Conservation (phyloP, 169 alveolate species). For the Eimeria acervulina region DNA sequence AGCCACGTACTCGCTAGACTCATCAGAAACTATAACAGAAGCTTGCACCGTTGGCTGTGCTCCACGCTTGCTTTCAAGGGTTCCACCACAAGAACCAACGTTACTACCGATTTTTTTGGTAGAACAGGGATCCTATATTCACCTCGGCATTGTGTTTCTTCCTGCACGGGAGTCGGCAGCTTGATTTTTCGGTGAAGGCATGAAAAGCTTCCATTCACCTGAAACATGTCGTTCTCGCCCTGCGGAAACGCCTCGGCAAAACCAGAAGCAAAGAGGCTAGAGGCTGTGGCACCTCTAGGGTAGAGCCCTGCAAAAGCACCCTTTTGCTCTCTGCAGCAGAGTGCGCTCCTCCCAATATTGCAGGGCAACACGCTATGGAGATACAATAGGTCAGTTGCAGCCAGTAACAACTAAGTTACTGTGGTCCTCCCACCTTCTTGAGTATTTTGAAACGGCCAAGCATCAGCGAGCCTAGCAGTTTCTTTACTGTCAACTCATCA, state of each 20-base stretch:
- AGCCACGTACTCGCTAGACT: neutral
- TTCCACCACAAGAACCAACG: neutral
- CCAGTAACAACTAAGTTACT: neutral
- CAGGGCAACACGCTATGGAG: neutral
- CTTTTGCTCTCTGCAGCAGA: neutral
- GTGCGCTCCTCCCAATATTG: neutral
- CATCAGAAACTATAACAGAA: neutral
- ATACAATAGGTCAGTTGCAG: neutral
- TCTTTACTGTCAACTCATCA: constrained; percentile 82
- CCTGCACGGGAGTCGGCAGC: constrained; percentile 85
- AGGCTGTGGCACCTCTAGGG: neutral
- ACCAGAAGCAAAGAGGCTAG: neutral
- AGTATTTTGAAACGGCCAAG: constrained; percentile 83
- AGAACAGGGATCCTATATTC: neutral
- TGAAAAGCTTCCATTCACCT: constrained; percentile 75
- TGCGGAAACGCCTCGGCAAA: constrained; percentile 12
- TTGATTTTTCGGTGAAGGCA: constrained; percentile 88
- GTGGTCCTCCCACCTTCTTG: constrained; percentile 33
- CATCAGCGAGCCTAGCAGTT: constrained; percentile 82
- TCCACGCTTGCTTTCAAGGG: no score
- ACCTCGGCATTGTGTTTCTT: constrained; percentile 82
- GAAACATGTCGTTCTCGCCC: constrained; percentile 63
- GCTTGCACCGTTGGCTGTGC: neutral
- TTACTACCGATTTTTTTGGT: neutral
- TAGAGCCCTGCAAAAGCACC: neutral